phyloP scores from a whole-genome alignment of 495 filamentous ascomycete species.

The Neurospora pannonica region DNA sequence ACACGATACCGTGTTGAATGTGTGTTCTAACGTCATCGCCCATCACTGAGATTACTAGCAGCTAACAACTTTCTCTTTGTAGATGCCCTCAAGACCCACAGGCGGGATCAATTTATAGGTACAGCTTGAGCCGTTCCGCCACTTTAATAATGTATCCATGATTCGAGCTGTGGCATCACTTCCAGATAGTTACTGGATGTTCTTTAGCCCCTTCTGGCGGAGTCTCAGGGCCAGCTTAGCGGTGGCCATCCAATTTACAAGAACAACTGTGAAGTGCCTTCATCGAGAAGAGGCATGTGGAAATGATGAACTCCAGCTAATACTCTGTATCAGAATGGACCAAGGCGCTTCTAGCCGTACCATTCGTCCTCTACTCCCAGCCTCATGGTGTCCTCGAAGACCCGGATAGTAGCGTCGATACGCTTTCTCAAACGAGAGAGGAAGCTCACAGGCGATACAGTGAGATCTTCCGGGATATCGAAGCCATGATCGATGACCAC shows the following conservation, averaged over 20 bases:
- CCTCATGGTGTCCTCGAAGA: constrained; percentile 72
- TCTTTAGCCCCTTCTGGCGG: neutral
- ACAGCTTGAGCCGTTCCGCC: constrained; percentile 4
- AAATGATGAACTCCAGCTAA: neutral
- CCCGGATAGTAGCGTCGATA: constrained; percentile 34
- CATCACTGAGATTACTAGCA: neutral
- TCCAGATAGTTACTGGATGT: neutral
- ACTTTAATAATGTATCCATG: neutral
- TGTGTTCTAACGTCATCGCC: constrained; percentile 25
- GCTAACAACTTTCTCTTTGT: constrained; percentile 3
- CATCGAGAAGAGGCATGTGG: neutral
- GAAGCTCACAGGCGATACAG: constrained; percentile 75
- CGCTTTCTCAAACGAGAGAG: constrained; percentile 51
- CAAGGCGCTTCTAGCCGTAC: constrained; percentile 85
- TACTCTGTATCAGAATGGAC: constrained; percentile 41
- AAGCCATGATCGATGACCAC: constrained; percentile 83
- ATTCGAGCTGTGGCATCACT: neutral
- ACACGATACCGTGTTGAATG: constrained; percentile 88
- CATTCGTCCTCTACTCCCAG: constrained; percentile 94
- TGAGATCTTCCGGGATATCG: constrained; percentile 92
- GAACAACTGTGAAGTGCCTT: neutral
- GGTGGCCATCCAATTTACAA: neutral
- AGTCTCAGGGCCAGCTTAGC: neutral
- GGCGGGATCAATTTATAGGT: constrained; percentile 77
- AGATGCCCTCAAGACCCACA: constrained; percentile 88